These are phyloP conservation scores for Kluyveromyces sp. DNA, from an alignment of 1,139 yeast genomes.

Conservation along the genomic window DNA sequence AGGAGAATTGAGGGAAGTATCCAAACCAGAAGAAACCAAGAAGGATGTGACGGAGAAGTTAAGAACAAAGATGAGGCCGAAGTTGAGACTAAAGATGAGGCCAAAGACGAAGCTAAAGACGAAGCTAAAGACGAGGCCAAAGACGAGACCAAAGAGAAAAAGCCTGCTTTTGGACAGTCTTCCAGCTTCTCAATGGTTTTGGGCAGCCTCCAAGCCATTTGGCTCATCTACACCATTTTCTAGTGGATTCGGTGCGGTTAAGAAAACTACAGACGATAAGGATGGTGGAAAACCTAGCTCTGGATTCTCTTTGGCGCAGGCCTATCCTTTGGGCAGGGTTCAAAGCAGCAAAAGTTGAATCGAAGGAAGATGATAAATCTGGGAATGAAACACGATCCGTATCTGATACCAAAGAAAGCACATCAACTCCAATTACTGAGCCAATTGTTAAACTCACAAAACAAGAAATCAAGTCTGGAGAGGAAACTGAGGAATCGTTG, in stretches of 20 bases:
- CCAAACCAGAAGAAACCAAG: not conserved
- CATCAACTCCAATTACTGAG: conserved; percentile 5
- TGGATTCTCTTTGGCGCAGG: conserved; percentile 23
- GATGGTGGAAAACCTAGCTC: conserved; percentile 6
- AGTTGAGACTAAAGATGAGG: conserved; percentile 6
- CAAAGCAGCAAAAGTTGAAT: conserved; percentile 19
- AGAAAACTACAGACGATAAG: conserved; percentile 9
- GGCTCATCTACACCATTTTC: conserved; percentile 28
- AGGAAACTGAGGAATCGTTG: conserved; percentile 70
- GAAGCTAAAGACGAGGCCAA: conserved; percentile 3
- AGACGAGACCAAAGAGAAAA: not conserved
- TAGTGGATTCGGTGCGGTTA: conserved; percentile 23
- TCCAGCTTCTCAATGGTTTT: conserved; percentile 53
- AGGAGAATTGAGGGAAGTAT: no score
- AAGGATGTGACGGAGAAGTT: not conserved
- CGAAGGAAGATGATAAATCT: conserved; percentile 2
- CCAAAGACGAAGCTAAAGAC: conserved; percentile 2
- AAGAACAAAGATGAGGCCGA: not conserved
- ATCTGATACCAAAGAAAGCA: conserved; percentile 5
- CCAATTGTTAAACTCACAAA: conserved; percentile 32
- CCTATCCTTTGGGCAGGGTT: conserved; percentile 30
- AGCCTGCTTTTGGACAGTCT: conserved; percentile 42
- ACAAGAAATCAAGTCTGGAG: conserved; percentile 72
- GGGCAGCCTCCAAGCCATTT: conserved; percentile 50
- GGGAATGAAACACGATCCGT: not conserved